Percentiles rank a stretch among this genome's conserved stretches.
These are phyloP conservation scores for Udeniomyces megalosporus DNA, from an alignment of 768 basidiomycete genomes.

Conservation along the genomic window DNA sequence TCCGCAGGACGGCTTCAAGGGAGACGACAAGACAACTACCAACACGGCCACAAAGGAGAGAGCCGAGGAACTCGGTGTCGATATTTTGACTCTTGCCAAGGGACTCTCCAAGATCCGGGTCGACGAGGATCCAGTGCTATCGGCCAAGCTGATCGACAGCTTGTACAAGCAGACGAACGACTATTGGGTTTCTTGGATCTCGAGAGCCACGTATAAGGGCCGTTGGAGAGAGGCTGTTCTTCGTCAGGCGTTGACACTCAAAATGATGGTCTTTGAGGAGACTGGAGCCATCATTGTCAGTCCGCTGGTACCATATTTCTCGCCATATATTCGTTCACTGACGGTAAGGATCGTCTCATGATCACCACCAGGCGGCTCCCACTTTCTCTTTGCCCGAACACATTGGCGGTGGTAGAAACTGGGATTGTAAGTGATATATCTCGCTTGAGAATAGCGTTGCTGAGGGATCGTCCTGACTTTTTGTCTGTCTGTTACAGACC, in stretches of 20 bases:
- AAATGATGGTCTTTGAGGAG: slow-evolving; percentile 62
- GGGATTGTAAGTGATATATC: slow-evolving; percentile 21
- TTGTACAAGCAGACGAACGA: slow-evolving; percentile 1
- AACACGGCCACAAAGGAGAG: slow-evolving; percentile 30
- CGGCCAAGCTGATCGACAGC: slow-evolving; percentile 20
- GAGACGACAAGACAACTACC: slow-evolving; percentile 23
- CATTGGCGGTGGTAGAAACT: slow-evolving; percentile 64
- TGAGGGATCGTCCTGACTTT: too few relatives aligned
- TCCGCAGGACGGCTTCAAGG: slow-evolving; percentile 2
- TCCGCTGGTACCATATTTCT: background rate
- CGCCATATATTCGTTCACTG: background rate
- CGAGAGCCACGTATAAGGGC: slow-evolving; percentile 73
- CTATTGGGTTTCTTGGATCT: slow-evolving; percentile 32
- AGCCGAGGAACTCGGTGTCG: slow-evolving; percentile 36
- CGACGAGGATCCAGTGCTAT: slow-evolving; percentile 56
- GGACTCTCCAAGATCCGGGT: slow-evolving; percentile 37
- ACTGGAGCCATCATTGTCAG: slow-evolving; percentile 56
- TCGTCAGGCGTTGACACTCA: slow-evolving; percentile 80
- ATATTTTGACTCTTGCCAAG: slow-evolving; percentile 35
- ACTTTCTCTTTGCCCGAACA: slow-evolving; percentile 88
- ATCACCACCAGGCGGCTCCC: slow-evolving; percentile 46
- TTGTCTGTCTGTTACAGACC: too few relatives aligned
- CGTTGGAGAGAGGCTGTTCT: slow-evolving; percentile 93
- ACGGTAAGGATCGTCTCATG: background rate
- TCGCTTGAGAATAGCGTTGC: too few relatives aligned